Percentiles rank a stretch among this genome's conserved stretches.
Evolutionary conservation across 2,329 filamentous ascomycete genomes (phyloP).

Genomic region (Metarhizium rileyi): DNA sequence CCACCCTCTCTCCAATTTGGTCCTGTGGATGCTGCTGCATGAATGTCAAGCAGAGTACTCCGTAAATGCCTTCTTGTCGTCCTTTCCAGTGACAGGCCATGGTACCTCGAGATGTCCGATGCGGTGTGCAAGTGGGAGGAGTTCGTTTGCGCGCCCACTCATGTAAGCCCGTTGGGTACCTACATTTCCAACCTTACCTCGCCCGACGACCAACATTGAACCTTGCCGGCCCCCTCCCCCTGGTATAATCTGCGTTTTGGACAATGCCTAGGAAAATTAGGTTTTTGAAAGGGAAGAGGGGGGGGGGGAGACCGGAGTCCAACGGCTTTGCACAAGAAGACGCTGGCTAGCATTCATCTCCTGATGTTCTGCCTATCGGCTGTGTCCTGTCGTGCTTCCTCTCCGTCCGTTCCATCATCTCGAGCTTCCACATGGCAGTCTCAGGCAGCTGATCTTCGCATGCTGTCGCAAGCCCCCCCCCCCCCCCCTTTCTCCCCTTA

Average conservation of each 20-base stretch:
- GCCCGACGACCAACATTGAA: background rate
- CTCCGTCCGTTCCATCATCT: background rate
- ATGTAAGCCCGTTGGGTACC: background rate
- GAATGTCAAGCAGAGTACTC: background rate
- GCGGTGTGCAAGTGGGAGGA: constrained; percentile 4
- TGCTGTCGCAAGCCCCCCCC: background rate
- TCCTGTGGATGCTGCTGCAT: background rate
- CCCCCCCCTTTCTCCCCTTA: background rate
- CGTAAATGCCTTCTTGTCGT: background rate
- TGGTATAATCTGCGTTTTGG: background rate
- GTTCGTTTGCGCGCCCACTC: constrained; percentile 1
- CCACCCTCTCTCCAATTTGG: background rate
- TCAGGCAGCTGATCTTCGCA: constrained; percentile 1
- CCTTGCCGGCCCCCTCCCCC: background rate
- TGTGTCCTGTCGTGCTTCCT: background rate
- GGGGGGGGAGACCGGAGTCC: background rate
- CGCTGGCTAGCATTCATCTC: background rate
- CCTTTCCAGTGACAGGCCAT: background rate
- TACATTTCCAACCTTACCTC: background rate
- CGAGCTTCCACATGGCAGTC: background rate
- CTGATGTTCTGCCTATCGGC: background rate
- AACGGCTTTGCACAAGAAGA: background rate
- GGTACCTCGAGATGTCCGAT: constrained; percentile 1
- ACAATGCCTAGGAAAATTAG: background rate
- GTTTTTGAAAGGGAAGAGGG: background rate